A percentile compares a stretch with the other conserved stretches of the same genome.
Conservation (phyloP, 2,329 filamentous ascomycete species). For the Colletotrichum tamarilloi region DNA sequence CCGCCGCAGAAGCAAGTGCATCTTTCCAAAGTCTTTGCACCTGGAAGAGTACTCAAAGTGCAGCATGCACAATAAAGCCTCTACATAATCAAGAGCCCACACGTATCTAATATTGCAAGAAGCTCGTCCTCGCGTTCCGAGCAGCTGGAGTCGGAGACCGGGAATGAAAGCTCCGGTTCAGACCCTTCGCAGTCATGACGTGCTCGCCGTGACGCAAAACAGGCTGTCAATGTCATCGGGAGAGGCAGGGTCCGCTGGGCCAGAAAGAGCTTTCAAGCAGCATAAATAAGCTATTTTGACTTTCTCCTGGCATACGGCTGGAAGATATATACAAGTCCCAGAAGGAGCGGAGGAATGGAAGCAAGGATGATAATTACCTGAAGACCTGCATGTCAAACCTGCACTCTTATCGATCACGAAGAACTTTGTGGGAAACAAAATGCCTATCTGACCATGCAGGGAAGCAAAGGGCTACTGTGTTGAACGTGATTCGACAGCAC, state of each 20-base stretch:
- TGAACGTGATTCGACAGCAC: neutral
- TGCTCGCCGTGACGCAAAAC: neutral
- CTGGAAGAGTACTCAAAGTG: neutral
- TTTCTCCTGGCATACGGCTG: neutral
- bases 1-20: neutral
- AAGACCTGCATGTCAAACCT: neutral
- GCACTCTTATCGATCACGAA: neutral
- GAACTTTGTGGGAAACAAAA: too few relatives aligned
- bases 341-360: neutral
- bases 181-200: neutral
- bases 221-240: neutral
- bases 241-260: neutral
- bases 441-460: neutral
- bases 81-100: neutral
- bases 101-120: neutral
- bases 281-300: neutral
- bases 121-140: neutral
- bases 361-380: neutral
- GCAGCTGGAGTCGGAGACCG: neutral
- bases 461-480: neutral
- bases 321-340: neutral
- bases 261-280: neutral
- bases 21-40: neutral
- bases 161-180: neutral
- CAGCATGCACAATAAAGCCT: neutral